phyloP scores from a whole-genome alignment of 371 early-diverging fungal genomes.

The Mucor lusitanicus region DNA sequence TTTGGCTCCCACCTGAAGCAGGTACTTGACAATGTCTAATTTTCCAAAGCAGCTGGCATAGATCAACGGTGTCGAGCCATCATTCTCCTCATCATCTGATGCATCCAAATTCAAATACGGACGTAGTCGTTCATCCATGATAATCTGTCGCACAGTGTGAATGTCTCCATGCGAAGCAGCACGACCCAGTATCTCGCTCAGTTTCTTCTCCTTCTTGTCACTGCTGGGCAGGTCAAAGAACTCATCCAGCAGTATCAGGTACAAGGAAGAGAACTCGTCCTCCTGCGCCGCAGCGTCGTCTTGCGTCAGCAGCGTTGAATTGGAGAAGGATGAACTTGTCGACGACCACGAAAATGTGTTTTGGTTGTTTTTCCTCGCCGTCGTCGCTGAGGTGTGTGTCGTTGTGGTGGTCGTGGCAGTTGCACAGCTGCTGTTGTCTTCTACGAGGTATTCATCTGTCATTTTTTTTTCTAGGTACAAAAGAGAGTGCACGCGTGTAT shows the following conservation, averaged over 20 bases:
- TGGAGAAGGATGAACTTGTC: conserved; percentile 11
- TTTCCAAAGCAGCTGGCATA: conserved; percentile 91
- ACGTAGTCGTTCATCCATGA: conserved; percentile 4
- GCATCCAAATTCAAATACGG: conserved; percentile 16
- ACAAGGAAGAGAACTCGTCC: not conserved
- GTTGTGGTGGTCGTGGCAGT: not conserved
- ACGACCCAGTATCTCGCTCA: conserved; percentile 14
- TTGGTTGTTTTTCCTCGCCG: conserved; percentile 5
- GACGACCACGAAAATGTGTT: conserved; percentile 20
- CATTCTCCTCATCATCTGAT: conserved; percentile 71
- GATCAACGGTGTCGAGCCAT: conserved; percentile 80
- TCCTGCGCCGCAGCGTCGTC: not conserved
- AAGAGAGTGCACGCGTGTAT: not conserved
- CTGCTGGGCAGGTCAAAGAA: not conserved
- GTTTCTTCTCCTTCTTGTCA: not conserved
- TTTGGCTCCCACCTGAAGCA: conserved; percentile 73
- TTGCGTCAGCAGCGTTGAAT: not conserved
- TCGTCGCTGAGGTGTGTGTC: not conserved
- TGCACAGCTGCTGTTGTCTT: not conserved
- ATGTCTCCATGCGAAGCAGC: conserved; percentile 25
- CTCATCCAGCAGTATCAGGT: not conserved
- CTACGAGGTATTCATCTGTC: not conserved
- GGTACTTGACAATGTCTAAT: conserved; percentile 53
- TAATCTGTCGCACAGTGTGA: conserved; percentile 7
- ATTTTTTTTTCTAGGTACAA: not conserved